Evolutionary conservation across 768 basidiomycete genomes (phyloP).

Genomic region (Lentinula aciculospora): DNA sequence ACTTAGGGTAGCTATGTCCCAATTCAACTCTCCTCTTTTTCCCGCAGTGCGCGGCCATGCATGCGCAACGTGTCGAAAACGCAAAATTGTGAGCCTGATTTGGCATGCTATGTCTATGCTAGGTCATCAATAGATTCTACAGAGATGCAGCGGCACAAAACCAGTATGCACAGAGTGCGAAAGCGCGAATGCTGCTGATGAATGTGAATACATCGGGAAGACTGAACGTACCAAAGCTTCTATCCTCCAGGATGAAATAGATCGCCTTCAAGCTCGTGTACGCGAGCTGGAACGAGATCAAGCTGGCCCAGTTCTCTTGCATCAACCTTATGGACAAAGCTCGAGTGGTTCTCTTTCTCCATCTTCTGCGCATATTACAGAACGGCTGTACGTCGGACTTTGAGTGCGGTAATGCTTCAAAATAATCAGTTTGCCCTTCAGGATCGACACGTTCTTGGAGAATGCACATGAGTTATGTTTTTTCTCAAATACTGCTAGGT

Average conservation of each 20-base stretch:
- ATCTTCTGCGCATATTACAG: background rate
- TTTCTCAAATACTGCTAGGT: conserved; percentile 35
- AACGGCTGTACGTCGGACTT: background rate
- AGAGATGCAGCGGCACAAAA: conserved; percentile 37
- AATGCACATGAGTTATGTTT: conserved; percentile 35
- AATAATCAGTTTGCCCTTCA: background rate
- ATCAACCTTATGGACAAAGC: conserved; percentile 6
- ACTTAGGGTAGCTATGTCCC: too few relatives aligned
- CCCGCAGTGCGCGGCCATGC: background rate
- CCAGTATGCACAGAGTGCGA: conserved; percentile 36
- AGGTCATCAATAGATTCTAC: background rate
- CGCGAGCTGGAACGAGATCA: conserved; percentile 25
- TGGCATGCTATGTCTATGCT: background rate
- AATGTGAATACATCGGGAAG: conserved; percentile 41
- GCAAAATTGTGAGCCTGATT: background rate
- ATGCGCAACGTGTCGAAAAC: background rate
- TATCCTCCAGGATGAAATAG: conserved; percentile 32
- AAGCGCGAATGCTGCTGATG: conserved; percentile 28
- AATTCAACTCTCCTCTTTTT: too few relatives aligned
- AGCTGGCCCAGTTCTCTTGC: background rate
- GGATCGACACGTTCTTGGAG: conserved; percentile 23
- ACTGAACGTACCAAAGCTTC: conserved; percentile 30
- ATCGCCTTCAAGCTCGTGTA: conserved; percentile 29
- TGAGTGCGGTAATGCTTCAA: background rate
- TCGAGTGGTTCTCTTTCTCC: background rate